These are phyloP conservation scores for Epichloe bromicola DNA, from an alignment of 2,329 filamentous ascomycete genomes.

Conservation along the genomic window DNA sequence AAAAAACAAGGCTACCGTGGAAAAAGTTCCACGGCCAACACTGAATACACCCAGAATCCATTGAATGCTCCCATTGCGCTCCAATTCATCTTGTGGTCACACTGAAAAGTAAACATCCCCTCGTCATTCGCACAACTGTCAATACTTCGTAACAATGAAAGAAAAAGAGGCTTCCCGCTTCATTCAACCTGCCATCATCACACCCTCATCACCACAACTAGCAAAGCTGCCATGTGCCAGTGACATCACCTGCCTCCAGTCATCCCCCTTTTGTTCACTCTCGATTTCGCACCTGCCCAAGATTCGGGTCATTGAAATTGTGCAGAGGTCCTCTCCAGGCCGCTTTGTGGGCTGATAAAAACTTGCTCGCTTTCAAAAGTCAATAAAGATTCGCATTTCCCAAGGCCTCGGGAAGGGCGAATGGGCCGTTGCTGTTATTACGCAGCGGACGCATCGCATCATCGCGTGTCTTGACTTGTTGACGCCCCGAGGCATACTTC, in stretches of 20 bases:
- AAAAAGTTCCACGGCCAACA: neutral
- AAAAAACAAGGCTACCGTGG: neutral
- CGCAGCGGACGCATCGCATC: too few species aligned
- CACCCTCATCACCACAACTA: neutral
- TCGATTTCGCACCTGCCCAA: too few species aligned
- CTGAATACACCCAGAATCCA: slow-evolving; percentile 1
- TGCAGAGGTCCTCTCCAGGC: too few species aligned
- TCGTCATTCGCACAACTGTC: neutral
- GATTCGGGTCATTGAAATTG: too few species aligned
- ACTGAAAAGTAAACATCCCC: neutral
- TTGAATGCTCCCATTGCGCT: slow-evolving; percentile 2
- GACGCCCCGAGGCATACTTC: too few species aligned
- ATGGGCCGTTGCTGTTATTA: too few species aligned
- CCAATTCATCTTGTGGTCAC: slow-evolving; percentile 3
- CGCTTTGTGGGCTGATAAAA: too few species aligned
- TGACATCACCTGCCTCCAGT: too few species aligned
- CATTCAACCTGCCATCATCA: neutral
- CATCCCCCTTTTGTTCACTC: neutral
- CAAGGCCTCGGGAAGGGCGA: too few species aligned
- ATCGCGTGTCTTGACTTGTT: too few species aligned
- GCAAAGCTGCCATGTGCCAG: neutral
- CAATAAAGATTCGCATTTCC: too few species aligned
- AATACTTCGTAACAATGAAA: slow-evolving; percentile 4
- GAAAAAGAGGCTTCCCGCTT: neutral
- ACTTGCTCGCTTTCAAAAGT: too few species aligned